Percentiles rank a stretch among this genome's conserved stretches.
phyloP scores from a whole-genome alignment of 139 green algal species.

The Haematococcus sp. region DNA sequence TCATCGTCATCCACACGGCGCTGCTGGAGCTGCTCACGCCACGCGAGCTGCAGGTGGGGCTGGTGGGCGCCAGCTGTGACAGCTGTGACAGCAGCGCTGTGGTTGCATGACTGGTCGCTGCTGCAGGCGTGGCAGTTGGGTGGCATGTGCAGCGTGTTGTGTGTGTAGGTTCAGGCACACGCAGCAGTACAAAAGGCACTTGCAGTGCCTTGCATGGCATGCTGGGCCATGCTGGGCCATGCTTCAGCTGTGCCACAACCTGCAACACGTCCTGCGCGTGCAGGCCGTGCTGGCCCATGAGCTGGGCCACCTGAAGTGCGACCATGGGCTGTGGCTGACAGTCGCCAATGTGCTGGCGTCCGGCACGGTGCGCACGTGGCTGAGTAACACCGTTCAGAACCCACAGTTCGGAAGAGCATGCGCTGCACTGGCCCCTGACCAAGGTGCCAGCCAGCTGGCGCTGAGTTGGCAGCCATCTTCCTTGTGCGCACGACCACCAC shows the following conservation, averaged over 20 bases:
- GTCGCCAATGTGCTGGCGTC: constrained; percentile 87
- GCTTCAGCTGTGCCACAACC: not conserved
- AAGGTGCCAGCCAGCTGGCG: too few relatives aligned
- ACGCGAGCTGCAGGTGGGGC: constrained; percentile 75
- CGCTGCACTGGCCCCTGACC: too few relatives aligned
- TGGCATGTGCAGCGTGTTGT: too few relatives aligned
- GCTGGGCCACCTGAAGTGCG: constrained; percentile 84
- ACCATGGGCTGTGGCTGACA: constrained; percentile 95
- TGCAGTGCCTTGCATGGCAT: too few relatives aligned
- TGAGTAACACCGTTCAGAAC: too few relatives aligned
- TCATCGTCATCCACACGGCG: constrained; percentile 94
- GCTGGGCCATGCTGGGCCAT: too few relatives aligned
- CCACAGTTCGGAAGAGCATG: too few relatives aligned
- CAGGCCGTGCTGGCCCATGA: constrained; percentile 79
- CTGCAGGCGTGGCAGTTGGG: not conserved
- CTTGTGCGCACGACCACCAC: too few relatives aligned
- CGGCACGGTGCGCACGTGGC: constrained; percentile 54
- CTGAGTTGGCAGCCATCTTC: too few relatives aligned
- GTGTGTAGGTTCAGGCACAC: too few relatives aligned
- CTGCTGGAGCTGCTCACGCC: constrained; percentile 90
- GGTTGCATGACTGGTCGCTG: not conserved
- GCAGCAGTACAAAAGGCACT: too few relatives aligned
- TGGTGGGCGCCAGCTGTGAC: not conserved
- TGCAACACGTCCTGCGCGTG: not conserved
- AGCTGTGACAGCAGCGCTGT: not conserved